Conservation (phyloP, 1,139 yeast genomes). For the Kodamaea plutei region DNA sequence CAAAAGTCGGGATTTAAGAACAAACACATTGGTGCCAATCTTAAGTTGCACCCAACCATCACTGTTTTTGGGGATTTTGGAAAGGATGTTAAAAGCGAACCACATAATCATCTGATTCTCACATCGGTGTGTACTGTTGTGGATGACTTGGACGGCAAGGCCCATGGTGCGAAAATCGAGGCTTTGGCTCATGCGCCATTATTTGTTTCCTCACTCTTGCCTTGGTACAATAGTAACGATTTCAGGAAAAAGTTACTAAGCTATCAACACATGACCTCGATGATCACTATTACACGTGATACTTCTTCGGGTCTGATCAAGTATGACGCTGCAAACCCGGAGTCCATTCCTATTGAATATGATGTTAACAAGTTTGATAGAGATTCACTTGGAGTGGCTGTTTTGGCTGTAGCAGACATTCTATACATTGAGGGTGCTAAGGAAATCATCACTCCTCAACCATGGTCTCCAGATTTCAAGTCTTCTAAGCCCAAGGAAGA, state of each 20-base stretch:
- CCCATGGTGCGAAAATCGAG: constrained; percentile 56
- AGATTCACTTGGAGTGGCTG: constrained; percentile 36
- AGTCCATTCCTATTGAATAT: constrained; percentile 38
- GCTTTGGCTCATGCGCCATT: constrained; percentile 46
- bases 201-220: constrained; percentile 33
- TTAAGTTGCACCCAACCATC: constrained; percentile 52
- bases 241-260: constrained; percentile 31
- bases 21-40: constrained; percentile 48
- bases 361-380: constrained; percentile 39
- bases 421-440: constrained; percentile 50
- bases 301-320: constrained; percentile 38
- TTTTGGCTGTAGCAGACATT: constrained; percentile 42
- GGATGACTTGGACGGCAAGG: constrained; percentile 52
- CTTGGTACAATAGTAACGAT: constrained; percentile 40
- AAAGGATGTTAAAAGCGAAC: constrained; percentile 27
- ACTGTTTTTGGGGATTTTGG: constrained; percentile 42
- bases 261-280: constrained; percentile 37
- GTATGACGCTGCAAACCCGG: constrained; percentile 34
- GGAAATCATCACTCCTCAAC: constrained; percentile 38
- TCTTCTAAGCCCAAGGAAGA: constrained; percentile 37
- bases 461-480: constrained; percentile 37
- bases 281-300: constrained; percentile 50
- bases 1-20: constrained; percentile 51
- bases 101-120: constrained; percentile 45
- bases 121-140: constrained; percentile 48